Conservation (phyloP, 139 green algal species). For the Chlorella vulgaris region DNA sequence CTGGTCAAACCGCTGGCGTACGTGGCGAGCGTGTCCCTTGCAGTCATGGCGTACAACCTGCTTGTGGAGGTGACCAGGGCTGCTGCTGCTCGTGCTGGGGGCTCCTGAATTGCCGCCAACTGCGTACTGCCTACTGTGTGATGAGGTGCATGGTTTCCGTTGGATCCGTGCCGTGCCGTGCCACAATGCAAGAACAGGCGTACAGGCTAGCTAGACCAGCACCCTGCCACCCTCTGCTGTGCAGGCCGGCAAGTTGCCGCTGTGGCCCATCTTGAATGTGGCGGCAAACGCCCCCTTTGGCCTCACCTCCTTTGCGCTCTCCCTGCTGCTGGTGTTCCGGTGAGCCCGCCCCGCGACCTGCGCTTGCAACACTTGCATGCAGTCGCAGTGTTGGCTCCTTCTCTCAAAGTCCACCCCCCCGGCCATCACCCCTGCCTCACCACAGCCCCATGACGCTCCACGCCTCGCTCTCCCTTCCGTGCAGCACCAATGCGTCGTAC, state of each 20-base stretch:
- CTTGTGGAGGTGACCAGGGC: neutral
- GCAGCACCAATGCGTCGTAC: conserved; percentile 58
- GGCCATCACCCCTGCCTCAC: too few relatives aligned
- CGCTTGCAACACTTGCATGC: neutral
- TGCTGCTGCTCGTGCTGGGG: neutral
- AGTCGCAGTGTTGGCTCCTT: neutral
- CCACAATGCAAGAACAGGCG: too few relatives aligned
- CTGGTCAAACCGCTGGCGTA: conserved; percentile 11
- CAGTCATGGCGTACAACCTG: neutral
- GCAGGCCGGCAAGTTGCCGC: neutral
- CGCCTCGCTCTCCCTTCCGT: neutral
- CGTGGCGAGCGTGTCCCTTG: neutral
- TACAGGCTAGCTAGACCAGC: too few relatives aligned
- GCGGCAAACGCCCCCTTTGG: conserved; percentile 24
- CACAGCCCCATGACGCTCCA: too few relatives aligned
- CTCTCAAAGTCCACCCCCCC: too few relatives aligned
- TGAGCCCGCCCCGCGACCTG: neutral
- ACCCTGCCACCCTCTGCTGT: neutral
- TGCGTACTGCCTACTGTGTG: too few relatives aligned
- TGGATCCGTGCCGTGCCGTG: too few relatives aligned
- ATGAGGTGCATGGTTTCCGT: too few relatives aligned
- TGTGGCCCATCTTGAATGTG: conserved; percentile 6
- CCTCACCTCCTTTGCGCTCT: conserved; percentile 37
- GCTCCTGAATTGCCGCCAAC: neutral
- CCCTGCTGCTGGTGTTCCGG: conserved; percentile 32